Base-by-base conservation (phyloP, 176 grass and related monocot genomes). In the Rhipidocladum racemiflorum region DNA sequence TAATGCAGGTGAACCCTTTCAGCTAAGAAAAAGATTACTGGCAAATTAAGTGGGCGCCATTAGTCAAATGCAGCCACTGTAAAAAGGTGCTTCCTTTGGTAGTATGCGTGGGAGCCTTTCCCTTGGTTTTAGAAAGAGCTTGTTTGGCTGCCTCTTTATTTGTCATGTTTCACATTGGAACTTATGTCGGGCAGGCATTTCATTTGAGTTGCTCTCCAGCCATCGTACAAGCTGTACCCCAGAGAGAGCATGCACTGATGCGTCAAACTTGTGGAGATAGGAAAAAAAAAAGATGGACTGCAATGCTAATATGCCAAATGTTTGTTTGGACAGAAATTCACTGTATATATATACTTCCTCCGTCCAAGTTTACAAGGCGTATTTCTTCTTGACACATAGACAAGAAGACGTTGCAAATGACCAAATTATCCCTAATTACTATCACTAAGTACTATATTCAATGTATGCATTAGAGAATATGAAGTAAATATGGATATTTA, bases 1-100 rank as follows among this genome's bases (percentile, higher is more conserved):
- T 66, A 85, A 59, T 83, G 82, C 71, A 82, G 73, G 60, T 30
- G 66, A 71, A 48, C 64, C 39, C 78, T 82, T 86, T 82, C 85
- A 62, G 63, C 53, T 81, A 66, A 86, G 57, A 70, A 77, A 68
- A 89, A 7, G 36, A 89, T 65, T 72, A 82, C 86, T 77, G 74
- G 40, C 34, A 84, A 89, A n/a, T n/a, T n/a, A n/a, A 73, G 76
- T 78, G 76, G 17, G 48, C 20, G 48, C 20, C 68, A 92, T 78
- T 93, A 93, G 88, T 93, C 91, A 93, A 93, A 93, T 88, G 69
- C 46, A 39, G 16, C 71, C 71, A 72, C 69, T 90, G 85, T 84
- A 83, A 76, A 90, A 90, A 78, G 72, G 77, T 34, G 49, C n/a
- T 77, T 88, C 72, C 40, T 85, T 88, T 93, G 81, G 81, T 73